Percentiles rank a stretch among this genome's conserved stretches.
Conservation (phyloP, 2,329 filamentous ascomycete species). For the Clonostachys sp. region DNA sequence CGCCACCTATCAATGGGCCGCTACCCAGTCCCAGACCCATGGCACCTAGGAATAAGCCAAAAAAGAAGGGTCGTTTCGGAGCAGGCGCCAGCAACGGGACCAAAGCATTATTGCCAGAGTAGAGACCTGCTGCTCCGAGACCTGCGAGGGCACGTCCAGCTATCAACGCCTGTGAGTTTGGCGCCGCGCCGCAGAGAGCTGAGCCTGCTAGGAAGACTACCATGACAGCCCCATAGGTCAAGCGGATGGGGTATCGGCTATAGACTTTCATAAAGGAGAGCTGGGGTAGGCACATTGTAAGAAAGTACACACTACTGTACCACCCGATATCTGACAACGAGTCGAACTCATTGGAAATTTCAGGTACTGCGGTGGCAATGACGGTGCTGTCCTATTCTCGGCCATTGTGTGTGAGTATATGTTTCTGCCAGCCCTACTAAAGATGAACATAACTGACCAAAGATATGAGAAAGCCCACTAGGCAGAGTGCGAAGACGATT, state of each 20-base stretch:
- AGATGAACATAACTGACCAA: slow-evolving; percentile 33
- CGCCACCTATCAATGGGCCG: slow-evolving; percentile 17
- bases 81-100: slow-evolving; percentile 26
- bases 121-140: slow-evolving; percentile 38
- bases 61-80: slow-evolving; percentile 12
- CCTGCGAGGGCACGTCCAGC: slow-evolving; percentile 45
- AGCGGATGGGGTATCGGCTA: slow-evolving; percentile 55
- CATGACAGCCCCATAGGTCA: slow-evolving; percentile 41
- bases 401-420: neutral
- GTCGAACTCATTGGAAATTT: slow-evolving; percentile 58
- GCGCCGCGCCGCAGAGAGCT: slow-evolving; percentile 41
- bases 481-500: slow-evolving; percentile 39
- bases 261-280: slow-evolving; percentile 66
- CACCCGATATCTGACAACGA: slow-evolving; percentile 70
- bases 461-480: slow-evolving; percentile 43
- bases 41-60: slow-evolving; percentile 13
- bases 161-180: slow-evolving; percentile 41
- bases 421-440: neutral
- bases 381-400: slow-evolving; percentile 33
- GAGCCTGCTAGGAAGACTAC: slow-evolving; percentile 50
- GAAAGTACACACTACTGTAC: slow-evolving; percentile 71
- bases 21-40: slow-evolving; percentile 14
- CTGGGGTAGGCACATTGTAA: slow-evolving; percentile 58
- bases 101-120: slow-evolving; percentile 36
- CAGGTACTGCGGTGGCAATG: slow-evolving; percentile 58